phyloP scores from a whole-genome alignment of 2,329 filamentous ascomycete genomes.

The Leptographium flavum region DNA sequence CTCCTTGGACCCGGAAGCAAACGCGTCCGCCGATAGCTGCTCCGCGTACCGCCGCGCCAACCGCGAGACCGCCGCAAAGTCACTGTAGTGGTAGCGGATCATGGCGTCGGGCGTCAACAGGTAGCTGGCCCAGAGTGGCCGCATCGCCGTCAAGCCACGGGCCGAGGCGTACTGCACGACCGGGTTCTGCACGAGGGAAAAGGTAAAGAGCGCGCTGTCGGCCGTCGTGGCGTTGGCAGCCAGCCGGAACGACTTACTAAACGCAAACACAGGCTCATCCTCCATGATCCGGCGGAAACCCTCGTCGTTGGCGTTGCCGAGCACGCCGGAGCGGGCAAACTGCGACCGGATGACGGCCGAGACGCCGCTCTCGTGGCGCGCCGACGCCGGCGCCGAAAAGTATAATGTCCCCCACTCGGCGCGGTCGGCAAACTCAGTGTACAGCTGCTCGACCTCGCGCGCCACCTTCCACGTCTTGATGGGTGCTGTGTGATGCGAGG shows the following conservation, averaged over 20 bases:
- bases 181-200: slow-evolving; percentile 62
- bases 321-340: slow-evolving; percentile 52
- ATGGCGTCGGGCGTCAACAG: slow-evolving; percentile 47
- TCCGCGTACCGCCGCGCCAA: slow-evolving; percentile 58
- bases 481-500: background rate
- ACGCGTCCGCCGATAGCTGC: slow-evolving; percentile 57
- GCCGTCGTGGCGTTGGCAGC: slow-evolving; percentile 10
- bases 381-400: slow-evolving; percentile 57
- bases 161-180: slow-evolving; percentile 67
- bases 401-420: slow-evolving; percentile 74
- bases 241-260: slow-evolving; percentile 48
- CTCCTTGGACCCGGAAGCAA: slow-evolving; percentile 56
- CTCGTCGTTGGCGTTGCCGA: slow-evolving; percentile 40
- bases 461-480: slow-evolving; percentile 55
- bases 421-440: slow-evolving; percentile 60
- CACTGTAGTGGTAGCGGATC: slow-evolving; percentile 59
- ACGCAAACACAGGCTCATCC: slow-evolving; percentile 69
- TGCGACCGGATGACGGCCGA: slow-evolving; percentile 49
- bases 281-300: slow-evolving; percentile 57
- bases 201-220: slow-evolving; percentile 55
- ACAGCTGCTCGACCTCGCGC: slow-evolving; percentile 47
- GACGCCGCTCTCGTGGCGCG: slow-evolving; percentile 56
- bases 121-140: slow-evolving; percentile 65
- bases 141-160: slow-evolving; percentile 62
- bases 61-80: slow-evolving; percentile 46